These are phyloP conservation scores for Aspergillus proliferans DNA, from an alignment of 2,329 filamentous ascomycete species.

Conservation along the genomic window DNA sequence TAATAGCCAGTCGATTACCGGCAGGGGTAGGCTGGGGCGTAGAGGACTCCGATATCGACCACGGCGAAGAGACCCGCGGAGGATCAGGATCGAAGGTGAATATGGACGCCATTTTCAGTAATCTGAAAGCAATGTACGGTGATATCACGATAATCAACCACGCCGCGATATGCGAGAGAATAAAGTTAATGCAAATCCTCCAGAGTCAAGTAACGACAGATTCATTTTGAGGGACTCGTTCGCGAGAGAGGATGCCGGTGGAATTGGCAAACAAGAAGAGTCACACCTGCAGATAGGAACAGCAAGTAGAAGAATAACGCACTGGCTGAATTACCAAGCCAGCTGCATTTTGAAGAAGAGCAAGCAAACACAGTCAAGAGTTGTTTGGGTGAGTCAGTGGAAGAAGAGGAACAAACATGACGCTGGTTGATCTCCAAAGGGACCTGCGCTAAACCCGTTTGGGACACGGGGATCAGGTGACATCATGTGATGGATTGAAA, in stretches of 20 bases:
- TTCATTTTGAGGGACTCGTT: not conserved
- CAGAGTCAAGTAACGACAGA: not conserved
- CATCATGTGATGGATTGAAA: not conserved
- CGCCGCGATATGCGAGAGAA: constrained; percentile 4
- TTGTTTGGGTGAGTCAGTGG: no score
- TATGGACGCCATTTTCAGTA: constrained; percentile 72
- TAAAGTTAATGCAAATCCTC: not conserved
- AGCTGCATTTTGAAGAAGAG: not conserved
- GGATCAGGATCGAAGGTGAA: constrained; percentile 92
- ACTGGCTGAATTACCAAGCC: no score
- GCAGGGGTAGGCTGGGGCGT: constrained; percentile 30
- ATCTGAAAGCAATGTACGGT: not conserved
- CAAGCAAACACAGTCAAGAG: not conserved
- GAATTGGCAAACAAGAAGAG: not conserved
- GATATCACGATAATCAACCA: constrained; percentile 3
- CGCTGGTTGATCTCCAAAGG: not conserved
- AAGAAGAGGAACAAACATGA: not conserved
- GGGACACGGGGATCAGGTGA: not conserved
- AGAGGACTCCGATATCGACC: constrained; percentile 57
- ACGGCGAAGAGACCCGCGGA: constrained; percentile 82
- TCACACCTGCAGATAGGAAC: not conserved
- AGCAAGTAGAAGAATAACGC: not conserved
- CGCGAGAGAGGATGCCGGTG: not conserved
- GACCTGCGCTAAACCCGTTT: not conserved
- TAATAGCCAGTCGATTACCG: constrained; percentile 18